Evolutionary conservation across 768 basidiomycete species (phyloP), one percentile per base, ranked within the genome.

Genomic region (Panus rudis): DNA sequence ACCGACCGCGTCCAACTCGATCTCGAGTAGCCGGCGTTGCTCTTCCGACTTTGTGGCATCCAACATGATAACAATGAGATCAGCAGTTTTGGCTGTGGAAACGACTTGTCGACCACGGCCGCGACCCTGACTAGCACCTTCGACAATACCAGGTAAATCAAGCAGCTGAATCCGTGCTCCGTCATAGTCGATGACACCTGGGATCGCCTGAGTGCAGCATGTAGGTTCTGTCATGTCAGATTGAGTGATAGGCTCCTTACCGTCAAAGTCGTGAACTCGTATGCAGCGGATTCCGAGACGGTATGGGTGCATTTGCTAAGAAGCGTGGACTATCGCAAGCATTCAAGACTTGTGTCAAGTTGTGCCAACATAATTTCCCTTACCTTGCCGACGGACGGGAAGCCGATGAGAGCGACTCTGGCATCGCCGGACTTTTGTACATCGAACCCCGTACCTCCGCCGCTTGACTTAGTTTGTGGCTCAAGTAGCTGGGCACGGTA

Each of bases 41-140:
- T 97, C 91, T 33, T 92, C 86, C 10, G 84, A 86, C 62, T 94
- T 94, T 8, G 89, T 92, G 11, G 90, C 88, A 54, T 93, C 92
- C 23, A 93, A 71, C 88, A 94, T 92, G 43, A 94, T 72, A 24
- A 98, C 65, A 52, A 97, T 94, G 39, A 97, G 72, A 64, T 99
- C 96, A 4, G 63, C 64, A 4, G 64, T 64, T 47, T 63, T 65
- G 12, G 62, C 61, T 1, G 58, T 96, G 16, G 93, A 83, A 13
- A 99, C 93, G 26, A 99, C 94, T 64, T 99, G 94, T 52, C 94
- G 79, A 23, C 94, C 94, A 52, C 94, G 77, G 10, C 94, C 93
- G 50, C 92, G 78, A 48, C 87, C 84, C 73, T 89, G 84, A 55
- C 85, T 88, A 16, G 90, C 90, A 12, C 90, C 90, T 63, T 92